Percentiles rank a stretch among this genome's conserved stretches.
phyloP scores from a whole-genome alignment of 2,329 filamentous ascomycete species.

The Pyricularia sp. region DNA sequence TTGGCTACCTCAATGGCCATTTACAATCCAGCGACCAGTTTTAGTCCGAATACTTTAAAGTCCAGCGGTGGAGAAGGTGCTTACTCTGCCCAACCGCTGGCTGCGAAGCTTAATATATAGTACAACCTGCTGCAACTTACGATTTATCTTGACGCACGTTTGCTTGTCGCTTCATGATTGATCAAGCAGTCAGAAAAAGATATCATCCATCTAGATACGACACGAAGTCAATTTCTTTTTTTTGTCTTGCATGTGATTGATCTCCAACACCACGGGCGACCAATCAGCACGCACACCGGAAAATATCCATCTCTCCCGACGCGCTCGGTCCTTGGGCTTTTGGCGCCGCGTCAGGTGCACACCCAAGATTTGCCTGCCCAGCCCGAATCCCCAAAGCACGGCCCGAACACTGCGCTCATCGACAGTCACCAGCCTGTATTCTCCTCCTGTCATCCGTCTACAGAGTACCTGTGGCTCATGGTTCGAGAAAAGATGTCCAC shows the following conservation, averaged over 20 bases:
- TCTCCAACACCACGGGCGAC: neutral
- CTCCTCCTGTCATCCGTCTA: neutral
- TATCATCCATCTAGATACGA: no score
- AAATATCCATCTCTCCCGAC: neutral
- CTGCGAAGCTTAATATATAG: neutral
- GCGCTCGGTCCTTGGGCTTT: neutral
- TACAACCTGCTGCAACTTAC: neutral
- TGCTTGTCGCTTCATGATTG: no score
- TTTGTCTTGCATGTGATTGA: neutral
- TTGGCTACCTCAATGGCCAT: no score
- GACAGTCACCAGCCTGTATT: neutral
- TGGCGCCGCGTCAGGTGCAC: neutral
- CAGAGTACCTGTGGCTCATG: neutral
- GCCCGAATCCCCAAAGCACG: neutral
- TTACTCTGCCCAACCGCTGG: neutral
- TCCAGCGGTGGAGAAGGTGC: neutral
- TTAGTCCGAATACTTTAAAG: neutral
- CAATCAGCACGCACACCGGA: neutral
- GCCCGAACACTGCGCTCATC: neutral
- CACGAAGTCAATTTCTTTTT: no score
- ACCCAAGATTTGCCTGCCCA: neutral
- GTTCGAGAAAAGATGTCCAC: neutral
- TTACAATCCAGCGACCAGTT: neutral
- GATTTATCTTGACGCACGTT: neutral
- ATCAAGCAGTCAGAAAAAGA: no score